These are phyloP conservation scores for Colletotrichum australisinense DNA, from an alignment of 2,329 filamentous ascomycete genomes.

Conservation along the genomic window DNA sequence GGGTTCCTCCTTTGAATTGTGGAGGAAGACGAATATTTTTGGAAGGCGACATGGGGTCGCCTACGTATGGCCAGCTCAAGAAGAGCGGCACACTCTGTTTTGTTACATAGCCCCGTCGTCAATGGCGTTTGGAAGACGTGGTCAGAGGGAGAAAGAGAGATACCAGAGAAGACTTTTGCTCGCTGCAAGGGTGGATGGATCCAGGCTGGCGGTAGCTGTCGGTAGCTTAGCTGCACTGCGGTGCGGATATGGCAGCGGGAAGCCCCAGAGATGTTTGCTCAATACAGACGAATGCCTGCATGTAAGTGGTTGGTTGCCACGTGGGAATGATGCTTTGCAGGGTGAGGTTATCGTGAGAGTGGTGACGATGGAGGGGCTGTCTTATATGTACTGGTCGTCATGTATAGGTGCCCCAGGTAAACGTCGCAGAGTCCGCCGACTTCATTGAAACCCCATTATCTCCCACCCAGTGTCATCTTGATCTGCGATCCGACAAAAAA, in stretches of 20 bases:
- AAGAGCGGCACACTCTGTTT: slow-evolving; percentile 14
- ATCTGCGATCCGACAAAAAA: neutral
- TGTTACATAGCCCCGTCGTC: slow-evolving; percentile 23
- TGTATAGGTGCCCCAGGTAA: too few species aligned
- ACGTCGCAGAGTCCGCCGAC: too few species aligned
- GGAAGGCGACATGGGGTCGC: slow-evolving; percentile 10
- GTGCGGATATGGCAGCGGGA: neutral
- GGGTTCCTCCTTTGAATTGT: neutral
- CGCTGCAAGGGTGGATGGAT: slow-evolving; percentile 2
- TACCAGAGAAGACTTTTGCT: slow-evolving; percentile 33
- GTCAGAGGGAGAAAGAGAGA: slow-evolving; percentile 11
- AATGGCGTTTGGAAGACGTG: slow-evolving; percentile 31
- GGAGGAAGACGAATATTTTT: neutral
- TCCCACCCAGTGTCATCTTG: too few species aligned
- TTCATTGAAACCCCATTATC: too few species aligned
- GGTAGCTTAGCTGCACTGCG: neutral
- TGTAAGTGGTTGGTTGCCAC: neutral
- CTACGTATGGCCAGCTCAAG: neutral
- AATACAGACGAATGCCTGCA: slow-evolving; percentile 16
- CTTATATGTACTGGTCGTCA: neutral
- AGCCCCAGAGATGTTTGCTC: slow-evolving; percentile 2
- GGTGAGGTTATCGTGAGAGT: slow-evolving; percentile 9
- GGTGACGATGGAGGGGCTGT: neutral
- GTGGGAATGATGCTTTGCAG: neutral
- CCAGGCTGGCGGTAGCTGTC: neutral